phyloP scores from a whole-genome alignment of 1,284 basidiomycete species.

The Psilocybe mexicana region DNA sequence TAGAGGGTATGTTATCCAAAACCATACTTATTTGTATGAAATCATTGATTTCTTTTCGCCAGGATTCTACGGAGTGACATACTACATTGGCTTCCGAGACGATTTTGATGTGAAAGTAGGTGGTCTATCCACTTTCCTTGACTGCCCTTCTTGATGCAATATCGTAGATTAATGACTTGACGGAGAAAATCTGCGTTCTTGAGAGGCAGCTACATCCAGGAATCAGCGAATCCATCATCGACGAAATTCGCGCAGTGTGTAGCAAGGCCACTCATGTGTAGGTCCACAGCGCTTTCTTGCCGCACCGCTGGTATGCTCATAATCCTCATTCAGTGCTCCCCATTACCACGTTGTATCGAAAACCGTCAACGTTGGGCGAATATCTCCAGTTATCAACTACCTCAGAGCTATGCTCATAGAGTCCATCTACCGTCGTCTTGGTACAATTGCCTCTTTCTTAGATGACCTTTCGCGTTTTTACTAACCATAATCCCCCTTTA shows the following conservation, averaged over 20 bases:
- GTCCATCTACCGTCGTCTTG: slow-evolving; percentile 54
- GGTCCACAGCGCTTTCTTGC: slow-evolving; percentile 18
- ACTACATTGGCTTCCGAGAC: slow-evolving; percentile 64
- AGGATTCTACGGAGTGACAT: slow-evolving; percentile 65
- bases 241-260: slow-evolving; percentile 44
- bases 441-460: slow-evolving; percentile 28
- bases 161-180: slow-evolving; percentile 43
- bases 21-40: background rate
- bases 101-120: slow-evolving; percentile 46
- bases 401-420: slow-evolving; percentile 53
- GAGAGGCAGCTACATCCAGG: slow-evolving; percentile 42
- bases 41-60: background rate
- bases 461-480: background rate
- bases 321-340: slow-evolving; percentile 45
- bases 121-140: background rate
- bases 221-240: slow-evolving; percentile 31
- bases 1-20: slow-evolving; percentile 40
- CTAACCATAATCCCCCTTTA: slow-evolving; percentile 16
- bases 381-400: slow-evolving; percentile 41
- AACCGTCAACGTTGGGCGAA: slow-evolving; percentile 30
- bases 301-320: background rate
- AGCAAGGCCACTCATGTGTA: slow-evolving; percentile 60
- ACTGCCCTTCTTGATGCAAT: background rate
- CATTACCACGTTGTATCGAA: slow-evolving; percentile 58
- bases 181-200: slow-evolving; percentile 49